Conservation (phyloP, 2,329 filamentous ascomycete species). For the Didymella glomerata region DNA sequence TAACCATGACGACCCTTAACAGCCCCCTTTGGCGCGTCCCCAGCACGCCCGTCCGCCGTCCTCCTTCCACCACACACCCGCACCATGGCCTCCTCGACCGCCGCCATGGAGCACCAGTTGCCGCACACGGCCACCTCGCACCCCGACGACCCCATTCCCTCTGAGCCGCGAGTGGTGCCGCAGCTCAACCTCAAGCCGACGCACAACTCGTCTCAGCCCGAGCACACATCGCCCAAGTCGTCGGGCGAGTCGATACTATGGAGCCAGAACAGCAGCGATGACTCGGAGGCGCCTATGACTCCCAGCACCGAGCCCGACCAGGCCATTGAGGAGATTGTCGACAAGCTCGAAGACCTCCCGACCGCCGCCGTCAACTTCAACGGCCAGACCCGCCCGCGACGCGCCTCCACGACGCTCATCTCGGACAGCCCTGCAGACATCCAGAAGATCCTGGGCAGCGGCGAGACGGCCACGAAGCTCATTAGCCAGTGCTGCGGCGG, state of each 20-base stretch:
- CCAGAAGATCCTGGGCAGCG: constrained; percentile 64
- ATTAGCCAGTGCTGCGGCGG: constrained; percentile 71
- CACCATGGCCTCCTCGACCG: constrained; percentile 22
- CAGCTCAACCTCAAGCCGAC: constrained; percentile 40
- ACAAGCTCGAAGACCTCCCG: constrained; percentile 53
- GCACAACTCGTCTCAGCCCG: constrained; percentile 32
- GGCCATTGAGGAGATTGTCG: constrained; percentile 54
- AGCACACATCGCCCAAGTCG: constrained; percentile 51
- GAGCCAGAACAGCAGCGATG: constrained; percentile 54
- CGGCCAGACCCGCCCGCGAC: constrained; percentile 57
- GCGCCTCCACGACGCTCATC: constrained; percentile 73
- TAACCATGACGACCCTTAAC: constrained; percentile 23
- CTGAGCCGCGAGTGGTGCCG: constrained; percentile 50
- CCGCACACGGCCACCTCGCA: constrained; percentile 56
- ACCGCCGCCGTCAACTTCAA: constrained; percentile 47
- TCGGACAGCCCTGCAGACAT: constrained; percentile 68
- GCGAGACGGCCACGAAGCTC: constrained; percentile 64
- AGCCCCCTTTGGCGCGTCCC: constrained; percentile 21
- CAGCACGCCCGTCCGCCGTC: constrained; percentile 12
- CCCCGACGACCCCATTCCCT: constrained; percentile 57
- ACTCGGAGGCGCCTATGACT: constrained; percentile 54
- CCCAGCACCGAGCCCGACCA: constrained; percentile 55
- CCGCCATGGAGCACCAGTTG: constrained; percentile 43
- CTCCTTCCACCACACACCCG: constrained; percentile 8
- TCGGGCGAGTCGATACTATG: constrained; percentile 53